Percentiles rank a stretch among this genome's conserved stretches.
These are phyloP conservation scores for Aspergillus egyptiacus DNA, from an alignment of 495 filamentous ascomycete genomes.

Conservation along the genomic window DNA sequence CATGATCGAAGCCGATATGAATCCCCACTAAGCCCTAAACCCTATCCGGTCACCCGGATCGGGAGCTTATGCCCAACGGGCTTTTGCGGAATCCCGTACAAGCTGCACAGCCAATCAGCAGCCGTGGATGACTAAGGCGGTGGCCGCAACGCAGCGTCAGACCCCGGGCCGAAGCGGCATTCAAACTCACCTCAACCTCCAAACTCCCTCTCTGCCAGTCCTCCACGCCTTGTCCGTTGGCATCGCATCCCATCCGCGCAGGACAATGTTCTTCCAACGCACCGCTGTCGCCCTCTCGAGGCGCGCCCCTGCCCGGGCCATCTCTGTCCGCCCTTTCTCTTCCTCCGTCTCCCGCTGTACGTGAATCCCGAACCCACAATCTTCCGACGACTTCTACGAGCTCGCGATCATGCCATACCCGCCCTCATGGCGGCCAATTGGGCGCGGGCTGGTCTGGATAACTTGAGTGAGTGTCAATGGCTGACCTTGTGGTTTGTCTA, in stretches of 20 bases:
- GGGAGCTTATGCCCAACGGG: conserved; percentile 23
- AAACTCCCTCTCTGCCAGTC: conserved; percentile 29
- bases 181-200: conserved; percentile 45
- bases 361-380: conserved; percentile 24
- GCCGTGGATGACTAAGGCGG: conserved; percentile 31
- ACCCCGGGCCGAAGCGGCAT: conserved; percentile 42
- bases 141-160: conserved; percentile 10
- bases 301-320: conserved; percentile 58
- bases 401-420: conserved; percentile 16
- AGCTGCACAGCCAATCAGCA: conserved; percentile 31
- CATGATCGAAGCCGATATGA: too few species aligned
- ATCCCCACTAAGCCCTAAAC: conserved; percentile 21
- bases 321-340: conserved; percentile 45
- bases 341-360: conserved; percentile 45
- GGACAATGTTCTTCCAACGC: conserved; percentile 78
- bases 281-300: conserved; percentile 65
- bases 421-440: conserved; percentile 25
- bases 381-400: conserved; percentile 23
- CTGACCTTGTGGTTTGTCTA: conserved; percentile 29
- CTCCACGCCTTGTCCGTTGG: conserved; percentile 21
- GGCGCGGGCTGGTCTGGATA: conserved; percentile 3
- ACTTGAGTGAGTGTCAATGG: too few species aligned
- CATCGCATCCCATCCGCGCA: conserved; percentile 20
- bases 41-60: conserved; percentile 23
- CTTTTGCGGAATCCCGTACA: conserved; percentile 13